Evolutionary conservation across 177 flowering plant genomes (phyloP).

Genomic region (Vitis hybrid): DNA sequence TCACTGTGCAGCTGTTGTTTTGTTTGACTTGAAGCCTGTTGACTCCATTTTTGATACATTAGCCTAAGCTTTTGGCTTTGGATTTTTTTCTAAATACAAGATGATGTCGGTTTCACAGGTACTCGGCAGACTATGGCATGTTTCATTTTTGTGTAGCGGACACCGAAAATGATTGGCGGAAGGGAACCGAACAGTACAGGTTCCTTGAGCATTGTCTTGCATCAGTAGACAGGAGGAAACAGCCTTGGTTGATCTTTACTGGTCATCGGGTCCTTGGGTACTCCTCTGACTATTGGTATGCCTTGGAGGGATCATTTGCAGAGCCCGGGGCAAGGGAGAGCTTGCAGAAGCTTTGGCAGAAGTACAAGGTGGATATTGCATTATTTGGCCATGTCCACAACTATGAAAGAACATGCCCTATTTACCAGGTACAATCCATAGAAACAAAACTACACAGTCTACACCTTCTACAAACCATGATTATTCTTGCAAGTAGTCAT

Average conservation of each 20-base stretch:
- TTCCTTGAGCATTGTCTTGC: slow-evolving; percentile 84
- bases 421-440: slow-evolving; percentile 57
- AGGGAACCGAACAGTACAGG: slow-evolving; percentile 78
- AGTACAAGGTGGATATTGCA: slow-evolving; percentile 84
- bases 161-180: slow-evolving; percentile 89
- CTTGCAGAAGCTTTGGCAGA: slow-evolving; percentile 91
- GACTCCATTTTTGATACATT: too few species aligned
- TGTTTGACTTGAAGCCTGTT: too few species aligned
- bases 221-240: slow-evolving; percentile 72
- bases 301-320: slow-evolving; percentile 58
- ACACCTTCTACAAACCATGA: too few species aligned
- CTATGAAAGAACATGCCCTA: slow-evolving; percentile 83
- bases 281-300: slow-evolving; percentile 59
- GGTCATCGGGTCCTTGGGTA: slow-evolving; percentile 90
- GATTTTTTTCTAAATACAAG: too few species aligned
- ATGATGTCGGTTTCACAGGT: too few species aligned
- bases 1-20: too few species aligned
- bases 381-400: slow-evolving; percentile 90
- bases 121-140: slow-evolving; percentile 80
- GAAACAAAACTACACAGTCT: too few species aligned
- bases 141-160: slow-evolving; percentile 90
- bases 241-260: slow-evolving; percentile 88
- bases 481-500: too few species aligned
- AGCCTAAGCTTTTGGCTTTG: too few species aligned
- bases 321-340: slow-evolving; percentile 89